phyloP scores from a whole-genome alignment of 2,329 filamentous ascomycete species.

The Colletotrichum simmondsii region DNA sequence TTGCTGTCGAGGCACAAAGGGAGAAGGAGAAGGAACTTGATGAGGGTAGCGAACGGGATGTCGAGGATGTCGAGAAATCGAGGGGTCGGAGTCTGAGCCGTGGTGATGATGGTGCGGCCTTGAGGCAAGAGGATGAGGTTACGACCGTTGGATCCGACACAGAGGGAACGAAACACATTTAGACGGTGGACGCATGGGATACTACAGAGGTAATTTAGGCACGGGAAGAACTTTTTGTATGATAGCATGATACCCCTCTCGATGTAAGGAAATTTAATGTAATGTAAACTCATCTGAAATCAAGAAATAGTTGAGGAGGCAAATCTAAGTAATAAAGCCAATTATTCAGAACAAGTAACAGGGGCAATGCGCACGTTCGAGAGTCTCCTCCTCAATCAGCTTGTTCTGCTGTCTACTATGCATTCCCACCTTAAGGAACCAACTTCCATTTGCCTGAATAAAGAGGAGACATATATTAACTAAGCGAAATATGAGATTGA shows the following conservation, averaged over 20 bases:
- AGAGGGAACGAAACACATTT: background rate
- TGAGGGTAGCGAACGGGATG: background rate
- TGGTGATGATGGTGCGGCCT: background rate
- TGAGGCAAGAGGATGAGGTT: background rate
- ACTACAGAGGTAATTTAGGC: background rate
- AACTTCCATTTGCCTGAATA: background rate
- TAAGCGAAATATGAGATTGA: background rate
- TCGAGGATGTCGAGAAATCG: background rate
- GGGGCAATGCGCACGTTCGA: no score
- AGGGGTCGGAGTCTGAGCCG: background rate
- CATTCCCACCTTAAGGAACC: background rate
- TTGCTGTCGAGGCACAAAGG: background rate
- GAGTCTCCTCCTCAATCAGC: no score
- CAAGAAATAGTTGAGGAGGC: no score
- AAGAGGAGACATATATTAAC: no score
- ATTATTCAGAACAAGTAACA: no score
- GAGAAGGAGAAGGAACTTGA: background rate
- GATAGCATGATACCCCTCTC: constrained; percentile 3
- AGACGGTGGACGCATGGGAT: background rate
- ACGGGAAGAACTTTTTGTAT: background rate
- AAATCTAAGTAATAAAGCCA: no score
- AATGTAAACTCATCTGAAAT: background rate
- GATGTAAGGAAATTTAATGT: background rate
- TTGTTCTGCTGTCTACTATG: background rate
- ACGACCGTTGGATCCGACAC: background rate